These are phyloP conservation scores for Populus hybrid DNA, from an alignment of 441 rosid genomes.

Conservation along the genomic window DNA sequence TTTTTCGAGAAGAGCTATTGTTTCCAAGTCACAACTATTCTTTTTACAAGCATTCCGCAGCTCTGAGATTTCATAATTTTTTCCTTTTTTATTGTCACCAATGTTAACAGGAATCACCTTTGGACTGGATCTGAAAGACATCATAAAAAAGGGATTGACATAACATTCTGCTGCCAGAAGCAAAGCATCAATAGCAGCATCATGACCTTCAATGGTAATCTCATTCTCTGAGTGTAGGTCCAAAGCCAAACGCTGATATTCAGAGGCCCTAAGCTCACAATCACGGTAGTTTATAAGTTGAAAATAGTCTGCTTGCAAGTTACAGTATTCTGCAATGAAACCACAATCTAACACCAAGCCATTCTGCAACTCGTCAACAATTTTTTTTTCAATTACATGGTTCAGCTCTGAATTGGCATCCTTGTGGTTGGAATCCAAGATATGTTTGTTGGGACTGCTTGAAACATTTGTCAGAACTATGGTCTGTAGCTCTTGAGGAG, in stretches of 20 bases:
- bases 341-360: constrained; percentile 55
- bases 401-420: constrained; percentile 41
- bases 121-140: constrained; percentile 41
- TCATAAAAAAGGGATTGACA: constrained; percentile 77
- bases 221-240: constrained; percentile 59
- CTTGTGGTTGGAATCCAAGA: constrained; percentile 27
- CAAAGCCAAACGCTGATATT: constrained; percentile 70
- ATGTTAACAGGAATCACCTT: constrained; percentile 21
- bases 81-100: constrained; percentile 24
- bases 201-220: constrained; percentile 61
- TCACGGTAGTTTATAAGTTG: constrained; percentile 63
- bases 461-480: constrained; percentile 43
- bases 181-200: constrained; percentile 82
- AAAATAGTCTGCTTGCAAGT: constrained; percentile 66
- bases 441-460: constrained; percentile 29
- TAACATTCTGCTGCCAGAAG: constrained; percentile 92
- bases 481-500: constrained; percentile 60
- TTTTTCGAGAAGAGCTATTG: constrained; percentile 56
- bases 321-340: constrained; percentile 50
- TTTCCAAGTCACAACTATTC: constrained; percentile 38
- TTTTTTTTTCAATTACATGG: constrained; percentile 29
- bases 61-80: constrained; percentile 30
- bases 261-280: constrained; percentile 80
- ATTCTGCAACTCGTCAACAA: constrained; percentile 30
- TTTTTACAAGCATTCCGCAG: constrained; percentile 30